These are phyloP conservation scores for Posidonia australis DNA, from an alignment of 106 monocot genomes.

Conservation along the genomic window DNA sequence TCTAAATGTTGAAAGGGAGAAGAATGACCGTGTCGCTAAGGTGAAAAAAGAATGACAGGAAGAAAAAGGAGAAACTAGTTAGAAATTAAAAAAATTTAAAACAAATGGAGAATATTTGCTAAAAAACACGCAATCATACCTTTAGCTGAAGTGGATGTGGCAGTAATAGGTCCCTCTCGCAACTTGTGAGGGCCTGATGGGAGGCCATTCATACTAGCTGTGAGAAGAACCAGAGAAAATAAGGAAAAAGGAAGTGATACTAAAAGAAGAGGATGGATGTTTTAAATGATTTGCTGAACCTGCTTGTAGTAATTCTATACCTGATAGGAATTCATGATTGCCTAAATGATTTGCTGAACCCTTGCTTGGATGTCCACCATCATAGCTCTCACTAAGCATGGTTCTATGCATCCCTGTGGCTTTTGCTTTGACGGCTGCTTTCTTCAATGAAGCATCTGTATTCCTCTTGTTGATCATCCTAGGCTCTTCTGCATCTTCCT, in stretches of 20 bases:
- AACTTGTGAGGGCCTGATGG: slow-evolving; percentile 19
- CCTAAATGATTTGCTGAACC: slow-evolving; percentile 25
- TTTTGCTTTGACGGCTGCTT: slow-evolving; percentile 32
- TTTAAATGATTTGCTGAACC: background rate
- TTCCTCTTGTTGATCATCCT: slow-evolving; percentile 41
- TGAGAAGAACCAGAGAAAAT: slow-evolving; percentile 2
- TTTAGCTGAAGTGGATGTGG: slow-evolving; percentile 36
- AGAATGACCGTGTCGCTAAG: slow-evolving; percentile 56
- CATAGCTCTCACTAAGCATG: slow-evolving; percentile 42
- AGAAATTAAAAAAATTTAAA: background rate
- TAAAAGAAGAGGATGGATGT: background rate
- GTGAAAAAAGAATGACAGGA: background rate
- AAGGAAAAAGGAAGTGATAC: background rate
- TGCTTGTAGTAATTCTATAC: slow-evolving; percentile 18
- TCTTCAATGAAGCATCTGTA: slow-evolving; percentile 35
- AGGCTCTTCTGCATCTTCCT: slow-evolving; percentile 77
- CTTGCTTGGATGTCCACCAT: slow-evolving; percentile 57
- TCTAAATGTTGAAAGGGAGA: slow-evolving; percentile 87
- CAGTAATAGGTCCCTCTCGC: slow-evolving; percentile 28
- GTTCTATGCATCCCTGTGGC: slow-evolving; percentile 34
- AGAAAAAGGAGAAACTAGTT: background rate
- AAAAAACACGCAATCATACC: slow-evolving; percentile 15
- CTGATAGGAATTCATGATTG: slow-evolving; percentile 30
- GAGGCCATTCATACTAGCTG: slow-evolving; percentile 22
- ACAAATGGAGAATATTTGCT: background rate